Conservation (phyloP, 495 filamentous ascomycete genomes). For the Chaetomium fimeti region DNA sequence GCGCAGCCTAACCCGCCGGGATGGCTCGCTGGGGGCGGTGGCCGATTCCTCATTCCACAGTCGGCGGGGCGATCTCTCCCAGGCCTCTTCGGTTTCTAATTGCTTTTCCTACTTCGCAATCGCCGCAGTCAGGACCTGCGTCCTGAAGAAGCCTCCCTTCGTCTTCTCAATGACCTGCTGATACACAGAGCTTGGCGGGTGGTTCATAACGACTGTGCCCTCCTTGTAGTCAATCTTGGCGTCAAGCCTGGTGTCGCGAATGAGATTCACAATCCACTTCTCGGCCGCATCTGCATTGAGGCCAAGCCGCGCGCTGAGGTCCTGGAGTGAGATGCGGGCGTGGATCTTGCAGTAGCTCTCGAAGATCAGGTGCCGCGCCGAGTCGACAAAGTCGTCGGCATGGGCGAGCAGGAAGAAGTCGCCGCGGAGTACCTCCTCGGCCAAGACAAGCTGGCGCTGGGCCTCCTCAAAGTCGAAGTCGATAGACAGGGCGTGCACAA, state of each 20-base stretch:
- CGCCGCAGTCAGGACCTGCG: slow-evolving; percentile 66
- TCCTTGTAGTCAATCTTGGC: slow-evolving; percentile 99
- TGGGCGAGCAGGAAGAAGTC: slow-evolving; percentile 93
- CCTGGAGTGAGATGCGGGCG: slow-evolving; percentile 96
- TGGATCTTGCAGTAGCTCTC: slow-evolving; percentile 99
- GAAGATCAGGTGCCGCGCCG: slow-evolving; percentile 91
- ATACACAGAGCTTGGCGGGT: slow-evolving; percentile 95
- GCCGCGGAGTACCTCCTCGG: slow-evolving; percentile 84
- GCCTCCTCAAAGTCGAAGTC: slow-evolving; percentile 99
- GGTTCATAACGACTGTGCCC: slow-evolving; percentile 99
- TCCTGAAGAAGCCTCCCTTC: slow-evolving; percentile 90
- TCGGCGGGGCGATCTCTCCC: too few species aligned
- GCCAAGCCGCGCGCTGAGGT: slow-evolving; percentile 84
- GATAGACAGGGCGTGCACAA: slow-evolving; percentile 92
- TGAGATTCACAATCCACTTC: slow-evolving; percentile 99
- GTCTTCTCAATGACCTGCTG: slow-evolving; percentile 98
- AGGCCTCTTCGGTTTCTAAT: background rate
- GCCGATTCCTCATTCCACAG: background rate
- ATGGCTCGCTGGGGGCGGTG: background rate
- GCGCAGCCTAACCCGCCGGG: too few species aligned
- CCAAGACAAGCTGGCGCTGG: slow-evolving; percentile 84
- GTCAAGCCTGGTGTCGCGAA: slow-evolving; percentile 93
- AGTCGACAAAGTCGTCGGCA: slow-evolving; percentile 88
- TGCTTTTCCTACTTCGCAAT: slow-evolving; percentile 43
- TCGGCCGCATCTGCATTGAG: slow-evolving; percentile 91